A percentile compares a stretch with the other conserved stretches of the same genome.
phyloP scores from a whole-genome alignment of 257 asterid species.

The Forsythia viridissima region DNA sequence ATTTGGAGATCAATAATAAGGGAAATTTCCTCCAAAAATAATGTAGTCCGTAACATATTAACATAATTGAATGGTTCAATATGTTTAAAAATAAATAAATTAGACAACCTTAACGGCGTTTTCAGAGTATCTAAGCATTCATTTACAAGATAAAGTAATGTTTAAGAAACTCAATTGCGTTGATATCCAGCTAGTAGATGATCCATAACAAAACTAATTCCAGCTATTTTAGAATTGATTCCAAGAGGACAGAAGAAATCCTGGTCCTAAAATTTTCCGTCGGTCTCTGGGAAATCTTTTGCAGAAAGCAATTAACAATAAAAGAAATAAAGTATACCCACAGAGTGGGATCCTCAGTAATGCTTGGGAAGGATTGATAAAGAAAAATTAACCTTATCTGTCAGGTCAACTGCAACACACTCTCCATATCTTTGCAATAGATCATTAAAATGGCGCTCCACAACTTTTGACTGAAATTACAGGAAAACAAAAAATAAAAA shows the following conservation, averaged over 20 bases:
- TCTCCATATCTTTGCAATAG: slow-evolving; percentile 86
- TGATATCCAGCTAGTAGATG: slow-evolving; percentile 12
- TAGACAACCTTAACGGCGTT: not conserved
- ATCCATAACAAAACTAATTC: slow-evolving; percentile 17
- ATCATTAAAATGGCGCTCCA: slow-evolving; percentile 91
- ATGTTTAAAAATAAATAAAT: too few relatives aligned
- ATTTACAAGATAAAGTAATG: not conserved
- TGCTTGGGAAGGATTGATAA: slow-evolving; percentile 17
- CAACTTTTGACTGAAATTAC: slow-evolving; percentile 66
- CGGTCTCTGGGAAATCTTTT: not conserved
- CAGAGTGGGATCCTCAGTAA: slow-evolving; percentile 19
- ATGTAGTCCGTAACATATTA: not conserved
- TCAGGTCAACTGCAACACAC: slow-evolving; percentile 80
- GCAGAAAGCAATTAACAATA: not conserved
- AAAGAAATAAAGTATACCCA: slow-evolving; percentile 4
- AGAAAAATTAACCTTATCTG: slow-evolving; percentile 70
- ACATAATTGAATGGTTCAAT: not conserved
- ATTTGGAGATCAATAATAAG: not conserved
- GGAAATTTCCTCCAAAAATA: not conserved
- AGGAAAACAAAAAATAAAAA: slow-evolving; percentile 16
- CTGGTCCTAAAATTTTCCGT: slow-evolving; percentile 1
- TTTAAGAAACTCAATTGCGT: not conserved
- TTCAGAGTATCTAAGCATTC: slow-evolving; percentile 1
- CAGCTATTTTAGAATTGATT: slow-evolving; percentile 2
- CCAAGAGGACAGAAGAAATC: not conserved